phyloP scores from a whole-genome alignment of 352 stramenopile species.

The Saprolegnia parasitica region DNA sequence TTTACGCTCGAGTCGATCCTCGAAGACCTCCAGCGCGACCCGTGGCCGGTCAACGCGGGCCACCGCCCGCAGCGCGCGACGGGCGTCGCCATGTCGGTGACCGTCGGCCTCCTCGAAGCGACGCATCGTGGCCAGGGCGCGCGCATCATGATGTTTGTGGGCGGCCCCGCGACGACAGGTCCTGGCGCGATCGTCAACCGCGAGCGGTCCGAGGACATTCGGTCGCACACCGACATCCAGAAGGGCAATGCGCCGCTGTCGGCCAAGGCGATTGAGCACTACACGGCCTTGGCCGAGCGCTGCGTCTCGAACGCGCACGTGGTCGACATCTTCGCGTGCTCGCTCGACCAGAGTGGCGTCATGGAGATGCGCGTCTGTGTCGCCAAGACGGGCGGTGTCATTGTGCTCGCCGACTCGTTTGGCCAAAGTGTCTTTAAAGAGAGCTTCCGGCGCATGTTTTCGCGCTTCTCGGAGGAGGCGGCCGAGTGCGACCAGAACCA shows the following conservation, averaged over 20 bases:
- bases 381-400: constrained; percentile 97
- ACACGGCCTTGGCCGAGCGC: constrained; percentile 92
- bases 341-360: constrained; percentile 95
- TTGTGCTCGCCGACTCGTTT: constrained; percentile 98
- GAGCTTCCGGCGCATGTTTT: constrained; percentile 97
- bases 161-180: constrained; percentile 94
- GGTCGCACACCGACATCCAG: constrained; percentile 92
- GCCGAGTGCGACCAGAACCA: constrained; percentile 92
- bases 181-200: constrained; percentile 94
- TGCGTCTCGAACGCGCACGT: constrained; percentile 91
- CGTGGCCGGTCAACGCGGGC: constrained; percentile 96
- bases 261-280: constrained; percentile 95
- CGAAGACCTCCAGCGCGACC: constrained; percentile 96
- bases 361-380: constrained; percentile 98
- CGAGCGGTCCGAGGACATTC: constrained; percentile 96
- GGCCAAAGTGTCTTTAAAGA: constrained; percentile 99
- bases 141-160: constrained; percentile 98
- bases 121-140: constrained; percentile 93
- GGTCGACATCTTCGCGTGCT: constrained; percentile 99
- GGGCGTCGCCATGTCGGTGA: constrained; percentile 94
- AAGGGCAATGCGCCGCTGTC: constrained; percentile 93
- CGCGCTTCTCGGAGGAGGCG: constrained; percentile 92
- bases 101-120: constrained; percentile 94
- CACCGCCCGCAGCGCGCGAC: constrained; percentile 95
- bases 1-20: constrained; percentile 98